phyloP scores from a whole-genome alignment of 495 filamentous ascomycete species.

The Jackrogersella multiformis region DNA sequence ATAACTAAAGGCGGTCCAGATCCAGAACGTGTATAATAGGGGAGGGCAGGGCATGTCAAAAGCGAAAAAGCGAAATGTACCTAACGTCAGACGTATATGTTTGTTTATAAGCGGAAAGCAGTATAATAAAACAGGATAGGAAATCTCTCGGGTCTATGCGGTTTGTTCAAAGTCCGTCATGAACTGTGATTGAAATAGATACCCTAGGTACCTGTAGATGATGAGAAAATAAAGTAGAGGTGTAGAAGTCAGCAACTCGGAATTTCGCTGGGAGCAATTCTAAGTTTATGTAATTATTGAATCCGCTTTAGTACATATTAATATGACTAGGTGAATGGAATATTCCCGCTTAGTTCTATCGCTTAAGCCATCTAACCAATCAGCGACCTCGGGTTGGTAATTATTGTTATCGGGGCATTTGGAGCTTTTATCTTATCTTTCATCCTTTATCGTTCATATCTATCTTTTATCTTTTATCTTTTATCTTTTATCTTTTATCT shows the following conservation, averaged over 20 bases:
- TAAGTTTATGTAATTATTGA: neutral
- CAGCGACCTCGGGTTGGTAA: conserved; percentile 13
- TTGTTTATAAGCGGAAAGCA: conserved; percentile 9
- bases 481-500: neutral
- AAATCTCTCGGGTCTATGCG: neutral
- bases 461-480: neutral
- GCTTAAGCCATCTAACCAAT: conserved; percentile 24
- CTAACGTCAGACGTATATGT: neutral
- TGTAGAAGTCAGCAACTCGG: neutral
- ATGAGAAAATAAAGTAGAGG: neutral
- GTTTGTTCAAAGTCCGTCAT: neutral
- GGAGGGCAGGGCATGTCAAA: neutral
- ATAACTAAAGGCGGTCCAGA: conserved; percentile 32
- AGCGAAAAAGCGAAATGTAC: neutral
- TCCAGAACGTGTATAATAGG: conserved; percentile 8
- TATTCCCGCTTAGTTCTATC: conserved; percentile 10
- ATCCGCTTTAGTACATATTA: conserved; percentile 12
- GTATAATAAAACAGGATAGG: conserved; percentile 12
- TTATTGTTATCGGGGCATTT: conserved; percentile 13
- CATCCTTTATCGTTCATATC: too few relatives aligned
- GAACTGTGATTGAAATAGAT: neutral
- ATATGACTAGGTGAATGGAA: conserved; percentile 35
- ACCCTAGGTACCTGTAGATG: neutral
- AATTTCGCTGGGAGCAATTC: neutral
- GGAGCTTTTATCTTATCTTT: neutral